phyloP scores from a whole-genome alignment of 83 land plant genomes.

The Picea engelmannii region DNA sequence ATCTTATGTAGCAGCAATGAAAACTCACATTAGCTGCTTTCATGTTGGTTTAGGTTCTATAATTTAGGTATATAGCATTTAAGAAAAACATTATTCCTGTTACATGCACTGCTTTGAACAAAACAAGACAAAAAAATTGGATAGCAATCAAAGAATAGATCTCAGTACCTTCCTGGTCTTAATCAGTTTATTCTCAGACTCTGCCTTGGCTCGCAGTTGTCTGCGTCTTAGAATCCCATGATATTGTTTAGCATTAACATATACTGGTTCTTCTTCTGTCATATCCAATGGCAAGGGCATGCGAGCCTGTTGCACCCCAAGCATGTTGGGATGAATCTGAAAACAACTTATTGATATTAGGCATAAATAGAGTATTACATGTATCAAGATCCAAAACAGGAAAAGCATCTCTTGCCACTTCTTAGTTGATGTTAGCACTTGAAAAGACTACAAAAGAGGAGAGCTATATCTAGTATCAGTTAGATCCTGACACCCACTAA shows the following conservation, averaged over 20 bases:
- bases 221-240: constrained; percentile 68
- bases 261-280: constrained; percentile 67
- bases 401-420: no score
- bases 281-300: constrained; percentile 64
- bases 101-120: background rate
- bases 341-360: no score
- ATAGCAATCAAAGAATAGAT: background rate
- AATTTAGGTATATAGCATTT: background rate
- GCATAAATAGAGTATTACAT: no score
- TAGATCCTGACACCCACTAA: no score
- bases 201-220: constrained; percentile 66
- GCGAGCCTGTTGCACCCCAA: constrained; percentile 45
- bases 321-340: constrained; percentile 55
- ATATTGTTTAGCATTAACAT: constrained; percentile 71
- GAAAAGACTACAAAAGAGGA: no score
- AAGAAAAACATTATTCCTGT: background rate
- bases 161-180: constrained; percentile 57
- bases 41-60: background rate
- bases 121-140: background rate
- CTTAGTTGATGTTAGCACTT: no score
- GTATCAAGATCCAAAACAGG: no score
- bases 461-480: no score
- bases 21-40: background rate
- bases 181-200: constrained; percentile 73
- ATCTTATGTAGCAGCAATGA: background rate